A percentile compares a stretch with the other conserved stretches of the same genome.
These are phyloP conservation scores for Alternaria solani DNA, from an alignment of 2,329 filamentous ascomycete genomes.

Conservation along the genomic window DNA sequence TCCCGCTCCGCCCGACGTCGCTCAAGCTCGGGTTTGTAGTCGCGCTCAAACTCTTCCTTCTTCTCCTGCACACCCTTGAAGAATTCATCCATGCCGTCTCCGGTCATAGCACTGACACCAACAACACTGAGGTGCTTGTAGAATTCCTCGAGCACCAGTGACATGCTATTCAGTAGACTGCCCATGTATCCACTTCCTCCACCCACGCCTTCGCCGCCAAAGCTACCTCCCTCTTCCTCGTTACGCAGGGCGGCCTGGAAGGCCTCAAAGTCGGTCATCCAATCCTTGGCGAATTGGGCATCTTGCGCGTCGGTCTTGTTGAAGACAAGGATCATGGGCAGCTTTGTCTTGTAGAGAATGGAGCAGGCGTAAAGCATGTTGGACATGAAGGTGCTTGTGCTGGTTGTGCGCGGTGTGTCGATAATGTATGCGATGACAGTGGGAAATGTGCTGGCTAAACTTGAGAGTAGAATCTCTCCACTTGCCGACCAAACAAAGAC, in stretches of 20 bases:
- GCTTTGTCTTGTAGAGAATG: constrained; percentile 97
- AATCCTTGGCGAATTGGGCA: constrained; percentile 90
- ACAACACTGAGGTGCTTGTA: constrained; percentile 94
- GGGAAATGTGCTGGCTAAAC: constrained; percentile 90
- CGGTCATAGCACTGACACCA: constrained; percentile 90
- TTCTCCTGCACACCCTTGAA: constrained; percentile 90
- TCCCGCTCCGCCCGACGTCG: constrained; percentile 77
- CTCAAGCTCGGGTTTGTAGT: constrained; percentile 93
- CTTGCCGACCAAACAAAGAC: constrained; percentile 99
- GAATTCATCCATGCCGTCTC: constrained; percentile 90
- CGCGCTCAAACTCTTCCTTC: constrained; percentile 83
- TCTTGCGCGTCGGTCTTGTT: constrained; percentile 98
- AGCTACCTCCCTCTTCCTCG: constrained; percentile 80
- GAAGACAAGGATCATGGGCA: constrained; percentile 98
- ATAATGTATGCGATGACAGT: constrained; percentile 98
- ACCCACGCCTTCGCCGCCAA: constrained; percentile 76
- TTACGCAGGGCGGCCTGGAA: constrained; percentile 85
- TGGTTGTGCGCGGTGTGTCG: constrained; percentile 91
- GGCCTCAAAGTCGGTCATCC: constrained; percentile 99
- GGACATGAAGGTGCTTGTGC: constrained; percentile 97
- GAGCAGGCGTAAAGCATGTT: constrained; percentile 99
- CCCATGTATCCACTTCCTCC: constrained; percentile 93
- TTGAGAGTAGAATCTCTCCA: constrained; percentile 91
- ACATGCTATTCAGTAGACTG: constrained; percentile 96
- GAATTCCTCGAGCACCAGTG: constrained; percentile 95